A percentile compares a stretch with the other conserved stretches of the same genome.
phyloP scores from a whole-genome alignment of 2,329 filamentous ascomycete species.

The Aspergillus hiratsukae region DNA sequence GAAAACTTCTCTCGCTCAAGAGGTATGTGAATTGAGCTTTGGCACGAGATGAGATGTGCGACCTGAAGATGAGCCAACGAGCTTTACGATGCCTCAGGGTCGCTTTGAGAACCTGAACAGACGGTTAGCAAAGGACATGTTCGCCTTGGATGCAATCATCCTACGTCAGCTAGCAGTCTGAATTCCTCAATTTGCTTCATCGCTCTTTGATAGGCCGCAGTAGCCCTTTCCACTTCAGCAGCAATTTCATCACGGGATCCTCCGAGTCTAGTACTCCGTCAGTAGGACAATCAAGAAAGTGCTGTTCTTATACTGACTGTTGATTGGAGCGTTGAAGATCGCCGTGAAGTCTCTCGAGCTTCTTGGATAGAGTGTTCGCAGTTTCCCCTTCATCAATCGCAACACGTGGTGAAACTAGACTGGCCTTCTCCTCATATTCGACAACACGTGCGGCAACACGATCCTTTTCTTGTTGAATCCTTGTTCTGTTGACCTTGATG shows the following conservation, averaged over 20 bases:
- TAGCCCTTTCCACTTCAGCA: conserved; percentile 39
- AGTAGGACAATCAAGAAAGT: conserved; percentile 13
- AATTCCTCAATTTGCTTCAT: conserved; percentile 36
- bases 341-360: conserved; percentile 49
- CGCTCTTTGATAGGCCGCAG: conserved; percentile 33
- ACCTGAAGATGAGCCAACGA: conserved; percentile 78
- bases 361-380: conserved; percentile 45
- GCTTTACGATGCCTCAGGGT: conserved; percentile 65
- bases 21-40: conserved; percentile 84
- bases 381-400: conserved; percentile 63
- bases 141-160: conserved; percentile 1
- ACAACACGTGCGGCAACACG: conserved; percentile 47
- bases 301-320: conserved; percentile 31
- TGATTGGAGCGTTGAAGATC: conserved; percentile 57
- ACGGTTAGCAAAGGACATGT: conserved; percentile 1
- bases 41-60: conserved; percentile 78
- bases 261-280: conserved; percentile 46
- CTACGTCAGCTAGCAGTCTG: conserved; percentile 38
- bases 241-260: conserved; percentile 63
- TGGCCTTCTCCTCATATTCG: conserved; percentile 54
- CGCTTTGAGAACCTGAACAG: conserved; percentile 46
- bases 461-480: conserved; percentile 47
- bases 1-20: conserved; percentile 82
- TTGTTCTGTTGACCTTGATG: conserved; percentile 43
- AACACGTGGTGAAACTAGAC: conserved; percentile 53